Evolutionary conservation across 805 yeast genomes (phyloP).

Genomic region (Metschnikowia similis): DNA sequence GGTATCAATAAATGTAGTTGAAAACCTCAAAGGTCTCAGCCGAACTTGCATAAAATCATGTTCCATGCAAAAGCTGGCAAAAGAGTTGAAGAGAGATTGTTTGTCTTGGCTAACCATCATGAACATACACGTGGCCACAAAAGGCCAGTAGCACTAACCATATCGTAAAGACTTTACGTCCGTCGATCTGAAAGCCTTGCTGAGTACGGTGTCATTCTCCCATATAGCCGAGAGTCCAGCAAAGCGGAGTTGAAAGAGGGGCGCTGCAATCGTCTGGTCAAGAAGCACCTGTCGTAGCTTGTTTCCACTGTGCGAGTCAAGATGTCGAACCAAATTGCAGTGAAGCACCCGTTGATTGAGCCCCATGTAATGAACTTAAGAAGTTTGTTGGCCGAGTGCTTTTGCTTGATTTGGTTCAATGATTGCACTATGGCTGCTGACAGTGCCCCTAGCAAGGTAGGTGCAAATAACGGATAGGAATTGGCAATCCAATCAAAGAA

Average conservation of each 20-base stretch:
- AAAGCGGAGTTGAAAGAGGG: constrained; percentile 50
- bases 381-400: constrained; percentile 26
- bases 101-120: constrained; percentile 43
- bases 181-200: constrained; percentile 17
- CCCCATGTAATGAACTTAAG: constrained; percentile 60
- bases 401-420: constrained; percentile 31
- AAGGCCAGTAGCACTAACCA: constrained; percentile 58
- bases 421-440: constrained; percentile 43
- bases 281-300: constrained; percentile 37
- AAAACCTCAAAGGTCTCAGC: not conserved
- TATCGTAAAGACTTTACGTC: constrained; percentile 47
- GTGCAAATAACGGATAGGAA: constrained; percentile 29
- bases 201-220: constrained; percentile 43
- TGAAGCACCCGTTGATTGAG: constrained; percentile 50
- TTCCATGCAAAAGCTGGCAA: constrained; percentile 57
- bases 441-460: constrained; percentile 34
- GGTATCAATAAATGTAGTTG: not conserved
- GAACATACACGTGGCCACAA: constrained; percentile 49
- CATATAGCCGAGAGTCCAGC: constrained; percentile 47
- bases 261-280: constrained; percentile 56
- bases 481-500: constrained; percentile 24
- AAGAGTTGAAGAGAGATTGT: constrained; percentile 57
- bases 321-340: constrained; percentile 52
- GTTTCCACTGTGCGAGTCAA: constrained; percentile 36
- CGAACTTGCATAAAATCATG: constrained; percentile 32